Evolutionary conservation across 768 basidiomycete species (phyloP), one percentile per base, ranked within the genome.

Genomic region (Mrakia blollopis): DNA sequence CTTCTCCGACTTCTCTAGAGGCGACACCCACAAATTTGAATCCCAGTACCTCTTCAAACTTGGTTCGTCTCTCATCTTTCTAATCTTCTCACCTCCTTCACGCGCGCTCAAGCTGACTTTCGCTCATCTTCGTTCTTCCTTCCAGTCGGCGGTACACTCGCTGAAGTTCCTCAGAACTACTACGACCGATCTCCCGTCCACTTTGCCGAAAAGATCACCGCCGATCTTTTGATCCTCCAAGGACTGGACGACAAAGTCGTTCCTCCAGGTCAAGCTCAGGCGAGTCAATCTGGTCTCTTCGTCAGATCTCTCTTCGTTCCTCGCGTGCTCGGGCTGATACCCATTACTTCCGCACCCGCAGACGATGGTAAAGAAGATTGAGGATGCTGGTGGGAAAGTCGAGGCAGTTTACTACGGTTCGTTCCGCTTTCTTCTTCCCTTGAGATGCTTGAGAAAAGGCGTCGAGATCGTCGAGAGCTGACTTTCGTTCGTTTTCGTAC

Each of bases 151-250:
- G 89, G 89, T 3, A 85, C 86, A 0, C 81, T 81, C 1, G 81
- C 85, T 28, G 85, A 89, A 75, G 81, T 88, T n/a, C 88, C 89
- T 0, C 85, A 89, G 39, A 85, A 89, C 32, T 90, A 89, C 80
- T 83, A 84, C 28, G 87, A 87, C 52, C 86, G 91, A 25, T 91
- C 90, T 4, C 90, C 92, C 0, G 82, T 92, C 30, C 84, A 86
- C 73, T 86, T 89, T 77, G 90, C 89, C 0, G 86, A 87, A 14
- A 87, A 86, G 78, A 92, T 93, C 79, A 85, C 85, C 35, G 84
- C 86, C 0, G 90, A 91, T 1, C 84, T 92, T 65, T 82, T 92
- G 82, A 47, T 80, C 18, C 73, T 80, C 6, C 80, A 80, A 52
- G 80, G 80, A 6, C 30, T 79, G 47, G 80, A 80, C 41, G 80